Conservation (phyloP, 495 filamentous ascomycete species). For the Penicillium crystallinum region DNA sequence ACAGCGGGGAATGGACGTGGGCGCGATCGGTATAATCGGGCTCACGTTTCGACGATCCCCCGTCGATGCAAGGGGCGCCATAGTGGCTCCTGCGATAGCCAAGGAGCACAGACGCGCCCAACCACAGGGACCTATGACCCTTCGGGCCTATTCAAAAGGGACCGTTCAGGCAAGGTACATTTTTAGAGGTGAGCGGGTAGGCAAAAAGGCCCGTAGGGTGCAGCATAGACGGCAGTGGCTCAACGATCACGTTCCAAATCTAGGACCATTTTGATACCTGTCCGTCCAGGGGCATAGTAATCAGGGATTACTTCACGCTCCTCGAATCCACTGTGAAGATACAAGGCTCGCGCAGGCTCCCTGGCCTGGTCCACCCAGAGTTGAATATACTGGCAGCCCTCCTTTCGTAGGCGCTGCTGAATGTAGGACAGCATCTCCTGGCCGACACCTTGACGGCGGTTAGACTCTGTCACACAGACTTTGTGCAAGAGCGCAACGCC, state of each 20-base stretch:
- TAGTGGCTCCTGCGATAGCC: conserved; percentile 14
- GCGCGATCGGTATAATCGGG: conserved; percentile 13
- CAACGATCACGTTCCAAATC: conserved; percentile 32
- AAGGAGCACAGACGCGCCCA: conserved; percentile 25
- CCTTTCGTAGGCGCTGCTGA: conserved; percentile 41
- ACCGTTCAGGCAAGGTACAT: conserved; percentile 16
- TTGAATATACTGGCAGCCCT: conserved; percentile 51
- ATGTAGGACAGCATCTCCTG: conserved; percentile 46
- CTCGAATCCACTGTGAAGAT: conserved; percentile 46
- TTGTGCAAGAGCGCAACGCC: conserved; percentile 53
- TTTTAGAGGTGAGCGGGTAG: conserved; percentile 2
- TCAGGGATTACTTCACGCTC: conserved; percentile 47
- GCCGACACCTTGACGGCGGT: conserved; percentile 51
- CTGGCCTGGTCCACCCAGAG: conserved; percentile 58
- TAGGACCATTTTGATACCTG: conserved; percentile 51
- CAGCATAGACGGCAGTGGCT: conserved; percentile 12
- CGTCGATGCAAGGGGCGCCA: conserved; percentile 36
- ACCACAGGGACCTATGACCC: conserved; percentile 22
- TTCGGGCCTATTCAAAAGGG: conserved; percentile 16
- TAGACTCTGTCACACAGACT: conserved; percentile 49
- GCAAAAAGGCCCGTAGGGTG: conserved; percentile 1
- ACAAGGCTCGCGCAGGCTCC: conserved; percentile 45
- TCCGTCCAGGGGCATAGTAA: conserved; percentile 55
- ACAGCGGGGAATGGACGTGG: conserved; percentile 23
- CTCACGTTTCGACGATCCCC: conserved; percentile 33